These are phyloP conservation scores for Phlebiopsis gigantea DNA, from an alignment of 768 basidiomycete species.

Conservation along the genomic window DNA sequence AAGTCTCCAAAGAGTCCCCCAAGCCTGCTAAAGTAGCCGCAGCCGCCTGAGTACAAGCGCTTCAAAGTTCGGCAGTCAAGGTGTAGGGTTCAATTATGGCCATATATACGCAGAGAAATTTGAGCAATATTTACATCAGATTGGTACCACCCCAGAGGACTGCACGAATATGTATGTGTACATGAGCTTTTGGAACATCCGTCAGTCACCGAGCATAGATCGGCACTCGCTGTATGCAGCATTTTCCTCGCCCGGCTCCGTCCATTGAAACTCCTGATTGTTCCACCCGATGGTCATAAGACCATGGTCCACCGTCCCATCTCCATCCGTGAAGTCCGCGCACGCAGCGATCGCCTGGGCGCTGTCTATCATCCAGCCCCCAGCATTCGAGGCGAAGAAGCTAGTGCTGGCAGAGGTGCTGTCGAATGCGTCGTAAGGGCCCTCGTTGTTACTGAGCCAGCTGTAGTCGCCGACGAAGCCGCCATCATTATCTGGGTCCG, in stretches of 20 bases:
- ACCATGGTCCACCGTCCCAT: conserved; percentile 2
- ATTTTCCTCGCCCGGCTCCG: neutral
- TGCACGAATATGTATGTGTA: too few relatives aligned
- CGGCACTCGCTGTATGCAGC: neutral
- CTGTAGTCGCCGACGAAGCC: conserved; percentile 2
- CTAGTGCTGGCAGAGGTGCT: neutral
- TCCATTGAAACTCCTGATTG: conserved; percentile 4
- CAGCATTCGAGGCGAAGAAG: neutral
- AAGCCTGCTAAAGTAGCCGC: too few relatives aligned
- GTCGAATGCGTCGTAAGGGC: conserved; percentile 2
- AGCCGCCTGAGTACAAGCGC: too few relatives aligned
- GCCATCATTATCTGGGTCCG: neutral
- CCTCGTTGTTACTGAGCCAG: conserved; percentile 5
- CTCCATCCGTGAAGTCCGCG: neutral
- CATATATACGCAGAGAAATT: too few relatives aligned
- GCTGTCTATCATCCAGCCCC: neutral
- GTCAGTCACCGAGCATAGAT: neutral
- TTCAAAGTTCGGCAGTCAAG: too few relatives aligned
- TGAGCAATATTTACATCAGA: too few relatives aligned
- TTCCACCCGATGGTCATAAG: conserved; percentile 2
- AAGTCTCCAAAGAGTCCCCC: too few relatives aligned
- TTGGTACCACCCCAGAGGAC: too few relatives aligned
- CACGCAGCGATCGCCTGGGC: neutral
- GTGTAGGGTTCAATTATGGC: too few relatives aligned
- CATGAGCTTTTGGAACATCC: too few relatives aligned